A percentile compares a stretch with the other conserved stretches of the same genome.
Conservation (phyloP, 441 rosid genomes). For the Erodium trifolium region DNA sequence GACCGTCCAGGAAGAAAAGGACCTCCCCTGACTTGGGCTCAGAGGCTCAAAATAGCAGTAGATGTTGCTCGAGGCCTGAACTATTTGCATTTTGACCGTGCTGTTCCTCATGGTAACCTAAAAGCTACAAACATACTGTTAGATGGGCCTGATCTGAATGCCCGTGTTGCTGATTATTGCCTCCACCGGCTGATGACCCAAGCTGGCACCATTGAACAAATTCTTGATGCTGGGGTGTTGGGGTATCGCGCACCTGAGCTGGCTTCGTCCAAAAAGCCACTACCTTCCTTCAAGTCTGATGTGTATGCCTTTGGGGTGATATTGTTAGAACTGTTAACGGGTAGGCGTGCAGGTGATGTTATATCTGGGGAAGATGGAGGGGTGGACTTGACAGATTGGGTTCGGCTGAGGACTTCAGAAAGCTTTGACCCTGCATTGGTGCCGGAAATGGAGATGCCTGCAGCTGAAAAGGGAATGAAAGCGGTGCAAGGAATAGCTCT, state of each 20-base stretch:
- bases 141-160: constrained; percentile 85
- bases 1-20: constrained; percentile 96
- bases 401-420: constrained; percentile 56
- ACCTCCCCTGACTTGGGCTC: constrained; percentile 70
- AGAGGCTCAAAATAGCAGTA: constrained; percentile 79
- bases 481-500: constrained; percentile 84
- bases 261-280: constrained; percentile 80
- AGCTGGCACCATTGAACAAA: constrained; percentile 86
- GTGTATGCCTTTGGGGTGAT: constrained; percentile 91
- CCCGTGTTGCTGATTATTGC: constrained; percentile 89
- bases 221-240: constrained; percentile 86
- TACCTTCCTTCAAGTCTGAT: constrained; percentile 90
- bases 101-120: constrained; percentile 88
- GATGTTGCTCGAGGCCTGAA: constrained; percentile 96
- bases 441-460: constrained; percentile 43
- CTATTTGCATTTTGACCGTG: constrained; percentile 94
- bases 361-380: constrained; percentile 74
- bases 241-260: constrained; percentile 95
- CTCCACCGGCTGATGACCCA: constrained; percentile 94
- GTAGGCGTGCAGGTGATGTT: constrained; percentile 92
- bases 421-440: constrained; percentile 61
- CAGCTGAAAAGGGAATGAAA: constrained; percentile 74
- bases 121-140: constrained; percentile 77
- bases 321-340: constrained; percentile 67
- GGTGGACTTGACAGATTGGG: constrained; percentile 85